Conservation (phyloP, 2,329 filamentous ascomycete species). For the Huntiella moniliformis region DNA sequence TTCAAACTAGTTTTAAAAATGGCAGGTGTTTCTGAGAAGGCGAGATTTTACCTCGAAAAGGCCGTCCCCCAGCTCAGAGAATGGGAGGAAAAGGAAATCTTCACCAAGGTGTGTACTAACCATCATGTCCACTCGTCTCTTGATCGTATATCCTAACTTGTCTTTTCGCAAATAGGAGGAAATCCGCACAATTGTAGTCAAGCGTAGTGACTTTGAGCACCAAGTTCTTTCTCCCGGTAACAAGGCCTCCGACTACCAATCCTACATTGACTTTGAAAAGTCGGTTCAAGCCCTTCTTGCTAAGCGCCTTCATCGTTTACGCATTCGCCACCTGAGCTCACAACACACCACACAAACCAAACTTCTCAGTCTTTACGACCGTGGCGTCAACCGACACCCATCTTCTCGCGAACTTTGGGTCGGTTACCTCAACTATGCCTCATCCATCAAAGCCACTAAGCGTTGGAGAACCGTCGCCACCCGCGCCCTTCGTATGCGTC, state of each 20-base stretch:
- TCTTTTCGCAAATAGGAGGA: conserved; percentile 43
- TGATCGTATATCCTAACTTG: conserved; percentile 10
- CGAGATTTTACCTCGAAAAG: conserved; percentile 84
- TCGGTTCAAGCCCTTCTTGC: conserved; percentile 56
- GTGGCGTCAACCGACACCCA: conserved; percentile 67
- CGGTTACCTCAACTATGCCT: conserved; percentile 70
- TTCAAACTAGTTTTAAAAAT: conserved; percentile 25
- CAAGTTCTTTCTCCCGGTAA: conserved; percentile 67
- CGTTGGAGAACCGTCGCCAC: conserved; percentile 46
- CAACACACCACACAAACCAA: conserved; percentile 59
- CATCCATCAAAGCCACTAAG: conserved; percentile 46
- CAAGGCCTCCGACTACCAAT: conserved; percentile 58
- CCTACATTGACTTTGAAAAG: conserved; percentile 59
- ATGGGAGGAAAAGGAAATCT: conserved; percentile 81
- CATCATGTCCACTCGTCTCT: conserved; percentile 3
- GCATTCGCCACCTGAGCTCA: conserved; percentile 46
- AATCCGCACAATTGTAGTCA: conserved; percentile 72
- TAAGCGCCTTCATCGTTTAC: conserved; percentile 67
- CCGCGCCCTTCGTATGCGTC: conserved; percentile 65
- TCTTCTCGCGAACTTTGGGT: conserved; percentile 71
- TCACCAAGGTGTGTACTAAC: conserved; percentile 43
- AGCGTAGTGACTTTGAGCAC: conserved; percentile 86
- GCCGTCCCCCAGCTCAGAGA: conserved; percentile 82
- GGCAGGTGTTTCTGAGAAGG: conserved; percentile 79
- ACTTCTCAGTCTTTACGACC: conserved; percentile 76